phyloP scores from a whole-genome alignment of 192 early-diverging fungal species.

The Backusella parvicylindrica region DNA sequence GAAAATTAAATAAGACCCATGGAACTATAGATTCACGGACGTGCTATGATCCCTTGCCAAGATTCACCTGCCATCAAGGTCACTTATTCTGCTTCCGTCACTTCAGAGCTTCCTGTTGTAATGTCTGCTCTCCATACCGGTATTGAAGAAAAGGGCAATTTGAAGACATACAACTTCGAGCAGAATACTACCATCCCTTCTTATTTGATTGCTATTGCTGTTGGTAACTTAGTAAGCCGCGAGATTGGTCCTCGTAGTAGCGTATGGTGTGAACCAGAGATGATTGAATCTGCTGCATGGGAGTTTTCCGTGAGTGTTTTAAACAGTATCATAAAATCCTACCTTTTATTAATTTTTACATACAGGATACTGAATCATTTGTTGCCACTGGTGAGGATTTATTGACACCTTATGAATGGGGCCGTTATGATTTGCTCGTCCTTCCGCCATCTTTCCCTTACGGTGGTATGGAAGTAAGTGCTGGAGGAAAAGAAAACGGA shows the following conservation, averaged over 20 bases:
- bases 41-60: slow-evolving; percentile 88
- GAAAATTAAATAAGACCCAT: not conserved
- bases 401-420: slow-evolving; percentile 94
- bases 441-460: slow-evolving; percentile 88
- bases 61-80: slow-evolving; percentile 86
- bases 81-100: slow-evolving; percentile 82
- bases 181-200: slow-evolving; percentile 90
- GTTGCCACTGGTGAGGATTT: slow-evolving; percentile 65
- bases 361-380: slow-evolving; percentile 60
- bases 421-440: slow-evolving; percentile 90
- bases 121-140: slow-evolving; percentile 86
- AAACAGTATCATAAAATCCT: not conserved
- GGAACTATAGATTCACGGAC: slow-evolving; percentile 75
- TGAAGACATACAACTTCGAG: slow-evolving; percentile 72
- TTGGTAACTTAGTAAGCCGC: slow-evolving; percentile 80
- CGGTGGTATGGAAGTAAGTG: slow-evolving; percentile 40
- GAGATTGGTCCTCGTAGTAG: slow-evolving; percentile 88
- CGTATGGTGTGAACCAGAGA: slow-evolving; percentile 96
- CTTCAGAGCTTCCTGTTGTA: slow-evolving; percentile 81
- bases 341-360: not conserved
- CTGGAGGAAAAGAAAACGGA: not conserved
- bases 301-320: slow-evolving; percentile 71
- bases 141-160: slow-evolving; percentile 47
- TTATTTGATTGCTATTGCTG: slow-evolving; percentile 93
- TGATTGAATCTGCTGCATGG: slow-evolving; percentile 86